Base-by-base conservation (phyloP, 129 eudicot species). In the Calendula officinalis region DNA sequence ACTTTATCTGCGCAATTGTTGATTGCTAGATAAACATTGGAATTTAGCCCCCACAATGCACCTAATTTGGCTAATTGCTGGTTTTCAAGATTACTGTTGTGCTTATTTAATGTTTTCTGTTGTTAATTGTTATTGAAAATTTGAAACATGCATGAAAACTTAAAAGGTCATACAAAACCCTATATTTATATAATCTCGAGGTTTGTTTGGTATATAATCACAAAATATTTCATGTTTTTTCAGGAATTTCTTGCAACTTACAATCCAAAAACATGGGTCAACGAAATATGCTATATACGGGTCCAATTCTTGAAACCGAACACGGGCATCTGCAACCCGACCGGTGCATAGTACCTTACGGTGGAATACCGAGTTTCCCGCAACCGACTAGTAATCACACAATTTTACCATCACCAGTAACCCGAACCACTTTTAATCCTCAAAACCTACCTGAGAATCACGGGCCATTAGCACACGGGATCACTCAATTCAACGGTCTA, bases 381-480 rank as follows among this genome's bases (percentile, higher is more conserved):
- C 99, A 68, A 41, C 83, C 30, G 30, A 22, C 30, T 22, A 22
- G 30, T 22, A 22, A 22, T 22, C 30, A 22, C 30, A 22, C 30
- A 22, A 22, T 22, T 22, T 2, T 22, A 22, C 30, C 30, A 22
- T 2, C 30, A 22, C 30, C 86, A 0, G 83, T 70, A 60, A 86
- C 69, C 72, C 54, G 75, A 35, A 51, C 75, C 42, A 72, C 66
- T 66, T 78, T 86, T 45, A 81, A 78, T 59, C 56, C 80, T 41
- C 94, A 78, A 37, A 82, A 77, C 77, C 56, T 79, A 38, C 87
- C 82, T 1, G 95, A 82, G 59, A 85, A 68, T 72, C 83, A 71
- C 10, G 91, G 77, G 58, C 59, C 89, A 11, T 51, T 79, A 49
- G 80, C 80, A 56, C 88, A 79, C 67, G 82, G 79, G 6, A 75